A percentile compares a stretch with the other conserved stretches of the same genome.
Evolutionary conservation across 495 filamentous ascomycete genomes (phyloP).

Genomic region (Sphaerosporella brunnea): DNA sequence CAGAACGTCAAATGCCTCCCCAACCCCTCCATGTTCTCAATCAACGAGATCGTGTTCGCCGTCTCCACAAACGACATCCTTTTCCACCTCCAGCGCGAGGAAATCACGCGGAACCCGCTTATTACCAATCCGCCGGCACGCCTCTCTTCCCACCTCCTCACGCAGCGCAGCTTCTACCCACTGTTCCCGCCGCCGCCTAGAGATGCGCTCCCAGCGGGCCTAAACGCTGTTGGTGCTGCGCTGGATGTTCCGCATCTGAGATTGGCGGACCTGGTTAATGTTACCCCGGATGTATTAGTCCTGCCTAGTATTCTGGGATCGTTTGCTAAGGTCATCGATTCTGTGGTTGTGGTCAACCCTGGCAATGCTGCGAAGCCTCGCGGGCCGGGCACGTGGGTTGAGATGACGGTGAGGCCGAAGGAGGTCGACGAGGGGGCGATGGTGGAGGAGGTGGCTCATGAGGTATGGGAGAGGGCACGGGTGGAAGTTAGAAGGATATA

Average conservation of each 20-base stretch:
- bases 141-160: constrained; percentile 52
- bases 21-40: constrained; percentile 67
- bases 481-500: constrained; percentile 23
- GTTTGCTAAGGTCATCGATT: constrained; percentile 41
- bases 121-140: constrained; percentile 44
- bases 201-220: constrained; percentile 45
- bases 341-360: constrained; percentile 29
- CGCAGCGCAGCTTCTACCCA: constrained; percentile 80
- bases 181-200: constrained; percentile 66
- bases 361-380: constrained; percentile 10
- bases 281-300: constrained; percentile 68
- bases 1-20: constrained; percentile 59
- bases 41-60: constrained; percentile 70
- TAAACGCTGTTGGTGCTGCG: constrained; percentile 30
- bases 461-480: constrained; percentile 22
- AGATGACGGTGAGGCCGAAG: constrained; percentile 8
- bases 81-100: constrained; percentile 58
- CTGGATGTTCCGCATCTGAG: constrained; percentile 75
- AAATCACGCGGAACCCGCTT: constrained; percentile 43
- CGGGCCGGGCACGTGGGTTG: constrained; percentile 12
- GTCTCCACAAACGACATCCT: constrained; percentile 71
- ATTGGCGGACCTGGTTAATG: constrained; percentile 73
- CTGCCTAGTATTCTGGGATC: constrained; percentile 65
- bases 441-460: constrained; percentile 9
- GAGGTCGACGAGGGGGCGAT: not conserved